Conservation (phyloP, 805 yeast species). For the Cyberlindnera euphorbiiphila region DNA sequence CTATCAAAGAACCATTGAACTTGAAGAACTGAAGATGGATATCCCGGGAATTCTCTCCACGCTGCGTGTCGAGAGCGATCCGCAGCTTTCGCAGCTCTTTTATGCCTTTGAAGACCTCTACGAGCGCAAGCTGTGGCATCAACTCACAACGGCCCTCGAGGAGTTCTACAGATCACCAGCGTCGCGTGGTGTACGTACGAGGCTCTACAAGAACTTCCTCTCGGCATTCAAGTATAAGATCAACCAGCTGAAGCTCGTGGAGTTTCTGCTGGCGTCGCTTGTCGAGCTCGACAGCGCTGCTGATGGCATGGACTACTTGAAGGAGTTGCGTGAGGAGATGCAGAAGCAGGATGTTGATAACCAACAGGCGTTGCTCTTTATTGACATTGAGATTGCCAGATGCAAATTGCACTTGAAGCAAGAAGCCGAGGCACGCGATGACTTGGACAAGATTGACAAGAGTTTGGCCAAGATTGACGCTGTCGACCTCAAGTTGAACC, state of each 20-base stretch:
- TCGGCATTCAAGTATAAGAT: slow-evolving; percentile 62
- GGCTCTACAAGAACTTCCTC: slow-evolving; percentile 70
- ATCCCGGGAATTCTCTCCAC: slow-evolving; percentile 32
- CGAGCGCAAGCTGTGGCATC: slow-evolving; percentile 94
- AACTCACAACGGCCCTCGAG: slow-evolving; percentile 66
- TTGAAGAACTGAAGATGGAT: slow-evolving; percentile 11
- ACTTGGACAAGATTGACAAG: slow-evolving; percentile 57
- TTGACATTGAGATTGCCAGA: slow-evolving; percentile 73
- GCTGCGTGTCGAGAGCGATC: slow-evolving; percentile 62
- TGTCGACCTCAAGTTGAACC: slow-evolving; percentile 62
- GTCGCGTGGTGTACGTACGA: slow-evolving; percentile 53
- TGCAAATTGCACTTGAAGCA: slow-evolving; percentile 54
- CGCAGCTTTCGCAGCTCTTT: slow-evolving; percentile 56
- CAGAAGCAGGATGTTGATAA: slow-evolving; percentile 35
- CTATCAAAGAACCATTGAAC: no score
- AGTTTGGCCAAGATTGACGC: slow-evolving; percentile 55
- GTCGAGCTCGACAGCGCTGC: slow-evolving; percentile 36
- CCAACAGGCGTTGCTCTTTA: slow-evolving; percentile 53
- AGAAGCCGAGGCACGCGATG: slow-evolving; percentile 57
- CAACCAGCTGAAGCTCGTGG: slow-evolving; percentile 75
- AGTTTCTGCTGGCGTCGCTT: slow-evolving; percentile 59
- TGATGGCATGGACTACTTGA: slow-evolving; percentile 51
- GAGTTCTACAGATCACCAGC: slow-evolving; percentile 56
- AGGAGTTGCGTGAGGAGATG: slow-evolving; percentile 42
- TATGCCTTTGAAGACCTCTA: slow-evolving; percentile 77